phyloP scores from a whole-genome alignment of 2,329 filamentous ascomycete genomes.

The Cordyceps farinosa region DNA sequence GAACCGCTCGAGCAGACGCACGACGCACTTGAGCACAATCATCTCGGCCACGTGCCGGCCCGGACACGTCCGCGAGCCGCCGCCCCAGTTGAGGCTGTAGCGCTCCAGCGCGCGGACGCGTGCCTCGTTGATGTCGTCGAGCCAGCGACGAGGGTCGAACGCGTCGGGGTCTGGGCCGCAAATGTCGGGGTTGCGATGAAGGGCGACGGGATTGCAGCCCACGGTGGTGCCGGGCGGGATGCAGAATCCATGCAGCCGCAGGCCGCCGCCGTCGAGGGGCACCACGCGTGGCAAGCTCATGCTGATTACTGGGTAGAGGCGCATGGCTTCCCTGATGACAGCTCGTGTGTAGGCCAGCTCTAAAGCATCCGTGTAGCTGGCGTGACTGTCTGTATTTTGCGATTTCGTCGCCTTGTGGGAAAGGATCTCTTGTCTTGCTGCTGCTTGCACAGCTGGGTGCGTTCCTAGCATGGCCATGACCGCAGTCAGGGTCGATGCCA shows the following conservation, averaged over 20 bases:
- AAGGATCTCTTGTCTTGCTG: conserved; percentile 33
- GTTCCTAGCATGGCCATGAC: conserved; percentile 45
- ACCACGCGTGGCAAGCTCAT: conserved; percentile 49
- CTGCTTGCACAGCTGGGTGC: conserved; percentile 31
- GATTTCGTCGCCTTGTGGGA: conserved; percentile 14
- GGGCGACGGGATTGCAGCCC: conserved; percentile 46
- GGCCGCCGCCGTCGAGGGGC: conserved; percentile 29
- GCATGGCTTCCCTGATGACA: conserved; percentile 48
- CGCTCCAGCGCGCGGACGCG: conserved; percentile 42
- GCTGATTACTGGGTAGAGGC: conserved; percentile 48
- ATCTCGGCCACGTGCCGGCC: conserved; percentile 50
- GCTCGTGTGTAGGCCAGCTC: conserved; percentile 39
- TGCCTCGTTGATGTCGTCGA: conserved; percentile 25
- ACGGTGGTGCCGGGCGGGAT: conserved; percentile 47
- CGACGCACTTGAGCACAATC: conserved; percentile 43
- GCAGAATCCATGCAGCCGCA: conserved; percentile 37
- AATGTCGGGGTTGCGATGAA: conserved; percentile 48
- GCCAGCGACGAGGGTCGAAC: conserved; percentile 49
- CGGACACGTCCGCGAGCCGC: conserved; percentile 48
- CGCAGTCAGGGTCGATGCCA: conserved; percentile 50
- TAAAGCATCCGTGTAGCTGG: conserved; percentile 20
- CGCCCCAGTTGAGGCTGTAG: conserved; percentile 50
- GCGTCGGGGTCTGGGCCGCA: conserved; percentile 44
- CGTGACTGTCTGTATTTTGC: not conserved
- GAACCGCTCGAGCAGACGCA: conserved; percentile 42